Conservation (phyloP, 169 alveolate genomes). For the Plasmodium yoelii region DNA sequence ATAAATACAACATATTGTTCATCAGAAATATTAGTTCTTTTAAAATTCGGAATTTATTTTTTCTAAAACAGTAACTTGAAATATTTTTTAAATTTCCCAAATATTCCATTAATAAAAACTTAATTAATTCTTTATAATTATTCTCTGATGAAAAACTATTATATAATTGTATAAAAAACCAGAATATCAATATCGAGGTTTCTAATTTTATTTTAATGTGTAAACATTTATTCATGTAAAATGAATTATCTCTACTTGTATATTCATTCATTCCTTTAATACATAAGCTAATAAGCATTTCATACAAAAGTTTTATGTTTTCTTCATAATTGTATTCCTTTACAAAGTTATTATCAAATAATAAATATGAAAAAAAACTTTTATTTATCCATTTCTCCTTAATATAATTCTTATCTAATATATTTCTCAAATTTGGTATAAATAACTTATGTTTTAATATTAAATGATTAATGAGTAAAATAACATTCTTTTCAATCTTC, state of each 20-base stretch:
- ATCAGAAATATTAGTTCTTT: slow-evolving; percentile 42
- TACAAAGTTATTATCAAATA: slow-evolving; percentile 24
- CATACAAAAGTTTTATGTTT: slow-evolving; percentile 43
- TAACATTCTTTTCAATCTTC: background rate
- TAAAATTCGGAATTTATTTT: slow-evolving; percentile 5
- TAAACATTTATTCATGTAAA: slow-evolving; percentile 12
- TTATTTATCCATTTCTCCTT: background rate
- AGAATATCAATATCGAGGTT: slow-evolving; percentile 39
- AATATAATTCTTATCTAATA: slow-evolving; percentile 6
- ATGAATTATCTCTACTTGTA: slow-evolving; percentile 11
- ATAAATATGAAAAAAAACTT: background rate
- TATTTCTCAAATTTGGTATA: slow-evolving; percentile 6
- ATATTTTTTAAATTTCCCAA: slow-evolving; percentile 17
- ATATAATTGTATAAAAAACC: slow-evolving; percentile 13
- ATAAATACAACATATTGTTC: slow-evolving; percentile 14
- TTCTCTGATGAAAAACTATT: background rate
- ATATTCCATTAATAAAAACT: slow-evolving; percentile 28
- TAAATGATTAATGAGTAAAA: slow-evolving; percentile 18
- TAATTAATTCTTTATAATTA: slow-evolving; percentile 37
- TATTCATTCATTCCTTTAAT: slow-evolving; percentile 51
- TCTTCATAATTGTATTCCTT: background rate
- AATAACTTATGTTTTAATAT: slow-evolving; percentile 24
- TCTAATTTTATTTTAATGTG: slow-evolving; percentile 21
- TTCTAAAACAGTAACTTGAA: slow-evolving; percentile 22
- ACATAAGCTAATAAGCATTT: slow-evolving; percentile 42